Base-by-base conservation (phyloP, 176 grass and related monocot genomes). In the Otatea glauca region DNA sequence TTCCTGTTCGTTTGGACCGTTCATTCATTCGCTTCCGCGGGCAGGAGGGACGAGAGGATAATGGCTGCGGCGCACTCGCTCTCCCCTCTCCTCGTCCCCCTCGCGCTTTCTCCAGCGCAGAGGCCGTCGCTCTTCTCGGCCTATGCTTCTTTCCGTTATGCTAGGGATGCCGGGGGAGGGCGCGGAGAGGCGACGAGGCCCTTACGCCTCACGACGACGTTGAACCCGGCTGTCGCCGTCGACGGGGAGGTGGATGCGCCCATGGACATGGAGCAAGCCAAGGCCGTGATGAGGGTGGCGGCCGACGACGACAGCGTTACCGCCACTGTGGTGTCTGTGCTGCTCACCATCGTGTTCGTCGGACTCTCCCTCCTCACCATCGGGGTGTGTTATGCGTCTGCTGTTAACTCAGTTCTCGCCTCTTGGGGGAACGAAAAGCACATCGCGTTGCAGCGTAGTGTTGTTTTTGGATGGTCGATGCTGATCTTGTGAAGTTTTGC, bases 291-390 rank as follows among this genome's bases (percentile, higher is more conserved):
- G 70, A 88, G 86, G 69, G 81, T 91, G 16, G 82, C 93, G 5
- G 78, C 90, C 3, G 78, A 89, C 18, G 85, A 88, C 16, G 88
- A 90, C 29, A 85, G 74, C 88, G 0, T 74, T 66, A 70, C 85
- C 53, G 86, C 93, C 58, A 81, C 90, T 8, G 63, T 94, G 24
- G 80, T 94, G 12, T 88, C 88, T 13, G 53, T 42, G 47, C 85
- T 92, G 5, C 93, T 94, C 70, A 62, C 86, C 3, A 0, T 84
- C 48, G 90, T 90, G 64, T 94, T 94, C 79, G 73, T 92, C 3
- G 81, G 77, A 4, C 92, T 94, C 78, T 83, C 87, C 84, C 16
- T 94, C 37, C 87, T 94, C 73, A 94, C 89, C 45, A 75, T 90
- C 25, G 88, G 88, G 83, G 88, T 90, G 44, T 23, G 88, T 70